Base-by-base conservation (phyloP, 345 rosid species). In the Acer saccharum region DNA sequence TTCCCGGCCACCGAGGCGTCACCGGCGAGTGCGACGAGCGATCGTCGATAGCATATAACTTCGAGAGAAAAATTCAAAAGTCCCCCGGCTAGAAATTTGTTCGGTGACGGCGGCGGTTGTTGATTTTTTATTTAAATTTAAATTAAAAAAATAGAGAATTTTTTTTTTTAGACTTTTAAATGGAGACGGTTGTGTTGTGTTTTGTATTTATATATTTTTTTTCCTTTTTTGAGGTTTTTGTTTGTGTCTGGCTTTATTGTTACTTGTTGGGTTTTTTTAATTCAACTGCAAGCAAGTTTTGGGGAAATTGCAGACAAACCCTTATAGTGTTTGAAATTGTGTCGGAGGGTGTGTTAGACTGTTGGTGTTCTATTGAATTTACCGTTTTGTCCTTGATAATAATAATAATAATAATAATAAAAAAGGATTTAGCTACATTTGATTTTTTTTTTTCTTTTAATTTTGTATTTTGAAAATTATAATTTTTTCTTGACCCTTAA, bases 1-100 rank as follows among this genome's bases (percentile, higher is more conserved):
- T 66, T 74, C 20, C 93, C 92, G 84, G 86, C 81, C 86, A 85
- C 94, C 89, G 87, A 87, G 79, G 73, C 81, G 81, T 75, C 72
- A 80, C 91, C 93, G 89, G 92, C 72, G 83, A 79, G 55, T 65
- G 44, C 35, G 70, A 32, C 63, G 55, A 25, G 52, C 80, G 86
- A 90, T 87, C 87, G 82, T 79, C 77, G 73, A 82, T 81, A 65
- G 93, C 93, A 89, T 87, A 88, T 63, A 82, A 44, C 48, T 35
- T 16, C 20, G 23, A 32, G 62, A 75, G 41, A 71, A 32, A 35
- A 32, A 4, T 35, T 35, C 6, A 35, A 4, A 35, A 35, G 3
- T 35, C 6, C 39, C 39, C 25, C 54, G 75, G 75, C n/a, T 48
- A 66, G 78, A 71, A 68, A 76, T 61, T 62, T 21, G 13, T 20